Base-by-base conservation (phyloP, 2,329 filamentous ascomycete species). In the Pseudocercospora macadamiae region DNA sequence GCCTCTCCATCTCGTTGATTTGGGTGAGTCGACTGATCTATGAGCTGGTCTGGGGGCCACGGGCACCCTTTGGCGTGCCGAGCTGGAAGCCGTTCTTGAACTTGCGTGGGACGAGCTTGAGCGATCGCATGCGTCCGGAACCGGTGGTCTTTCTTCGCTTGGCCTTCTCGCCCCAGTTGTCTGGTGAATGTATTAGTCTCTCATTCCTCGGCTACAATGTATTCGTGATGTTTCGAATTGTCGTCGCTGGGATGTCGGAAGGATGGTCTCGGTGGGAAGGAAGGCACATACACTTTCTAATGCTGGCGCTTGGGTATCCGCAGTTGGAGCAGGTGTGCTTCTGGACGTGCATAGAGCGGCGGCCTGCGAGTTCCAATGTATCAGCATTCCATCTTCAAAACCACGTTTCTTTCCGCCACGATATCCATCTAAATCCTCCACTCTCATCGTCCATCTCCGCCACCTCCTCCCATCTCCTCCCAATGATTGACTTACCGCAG, bases 101-200 rank as follows among this genome's bases (percentile, higher is more conserved):
- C 83, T 87, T 87, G 80, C 95, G 89, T 77, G 92, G 84, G 78
- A 99, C 88, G 75, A 85, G 86, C 86, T 96, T 96, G 79, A 99
- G 86, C 84, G 93, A 91, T 78, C 91, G 88, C 89, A 93, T 95
- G 81, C 95, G 91, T 80, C 95, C 95, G 77, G 91, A 93, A 75
- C 95, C 95, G 79, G 90, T 93, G 77, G 93, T 97, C 93, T 97
- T 97, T 89, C 95, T 96, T 82, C 95, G 87, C 91, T 97, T 97
- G 75, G 93, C 93, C 90, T 99, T 99, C 88, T 97, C 93, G 81
- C 90, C 87, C 95, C 95, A 99, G 90, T 99, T 97, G 89, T 89
- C 93, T 37, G 16, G 42, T 16, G 25, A 42, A 36, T 44, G 32
- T 58, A 52, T 66, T 60, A 66, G 64, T 64, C 32, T 36, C 23